phyloP scores from a whole-genome alignment of 2,329 filamentous ascomycete genomes.

The Diaporthe ilicicola region DNA sequence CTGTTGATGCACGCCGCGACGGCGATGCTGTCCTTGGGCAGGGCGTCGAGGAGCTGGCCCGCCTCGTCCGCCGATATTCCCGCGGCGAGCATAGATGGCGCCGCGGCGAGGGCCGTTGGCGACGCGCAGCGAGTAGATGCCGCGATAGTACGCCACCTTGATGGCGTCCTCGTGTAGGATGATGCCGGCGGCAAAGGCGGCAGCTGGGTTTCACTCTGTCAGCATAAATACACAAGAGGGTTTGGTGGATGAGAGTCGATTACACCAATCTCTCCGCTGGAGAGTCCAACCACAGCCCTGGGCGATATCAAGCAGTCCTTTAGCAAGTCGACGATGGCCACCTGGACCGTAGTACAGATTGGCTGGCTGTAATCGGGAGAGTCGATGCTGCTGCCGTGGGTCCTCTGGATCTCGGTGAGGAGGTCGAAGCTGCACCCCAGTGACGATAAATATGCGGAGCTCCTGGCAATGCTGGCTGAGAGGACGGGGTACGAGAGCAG shows the following conservation, averaged over 20 bases:
- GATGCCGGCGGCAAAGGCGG: constrained; percentile 3
- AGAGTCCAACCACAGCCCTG: background rate
- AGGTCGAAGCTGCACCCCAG: background rate
- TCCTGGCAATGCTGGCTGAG: background rate
- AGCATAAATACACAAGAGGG: background rate
- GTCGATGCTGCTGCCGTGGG: background rate
- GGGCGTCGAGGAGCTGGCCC: background rate
- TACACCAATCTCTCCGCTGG: constrained; percentile 16
- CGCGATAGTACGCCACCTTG: constrained; percentile 1
- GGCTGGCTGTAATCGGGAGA: constrained; percentile 37
- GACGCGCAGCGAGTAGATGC: background rate
- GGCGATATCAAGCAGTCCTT: background rate
- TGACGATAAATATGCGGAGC: background rate
- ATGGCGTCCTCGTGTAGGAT: constrained; percentile 2
- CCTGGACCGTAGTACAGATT: background rate
- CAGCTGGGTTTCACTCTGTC: background rate
- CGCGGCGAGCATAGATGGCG: constrained; percentile 20
- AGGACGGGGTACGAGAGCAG: background rate
- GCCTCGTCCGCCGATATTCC: background rate
- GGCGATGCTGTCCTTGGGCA: background rate
- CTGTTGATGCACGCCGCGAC: constrained; percentile 37
- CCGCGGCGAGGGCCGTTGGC: background rate
- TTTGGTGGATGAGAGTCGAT: background rate
- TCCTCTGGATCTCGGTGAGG: background rate
- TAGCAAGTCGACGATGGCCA: background rate